Percentiles rank a stretch among this genome's conserved stretches.
Evolutionary conservation across 495 filamentous ascomycete species (phyloP).

Genomic region (Aspergillus leporis): DNA sequence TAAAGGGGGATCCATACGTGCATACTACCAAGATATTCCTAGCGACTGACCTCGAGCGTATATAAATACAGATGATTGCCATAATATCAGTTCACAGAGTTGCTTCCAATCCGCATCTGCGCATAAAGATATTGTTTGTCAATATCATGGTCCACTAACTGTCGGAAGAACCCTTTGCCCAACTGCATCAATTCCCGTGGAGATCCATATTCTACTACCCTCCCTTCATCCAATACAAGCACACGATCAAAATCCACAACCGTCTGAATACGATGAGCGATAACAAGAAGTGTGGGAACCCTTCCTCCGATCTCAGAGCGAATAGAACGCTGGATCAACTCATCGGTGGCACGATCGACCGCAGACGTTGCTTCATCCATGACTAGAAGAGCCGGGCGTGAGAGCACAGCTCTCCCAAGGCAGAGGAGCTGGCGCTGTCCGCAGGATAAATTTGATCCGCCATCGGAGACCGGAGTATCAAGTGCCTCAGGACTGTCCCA

Average conservation of each 20-base stretch:
- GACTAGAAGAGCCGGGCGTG: constrained; percentile 67
- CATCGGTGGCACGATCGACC: constrained; percentile 72
- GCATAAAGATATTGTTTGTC: neutral
- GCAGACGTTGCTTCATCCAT: constrained; percentile 75
- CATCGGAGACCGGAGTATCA: constrained; percentile 43
- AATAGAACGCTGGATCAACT: constrained; percentile 69
- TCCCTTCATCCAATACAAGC: constrained; percentile 66
- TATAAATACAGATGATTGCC: too few relatives aligned
- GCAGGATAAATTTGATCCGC: constrained; percentile 68
- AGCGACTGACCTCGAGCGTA: too few relatives aligned
- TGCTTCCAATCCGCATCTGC: neutral
- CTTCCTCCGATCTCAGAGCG: constrained; percentile 60
- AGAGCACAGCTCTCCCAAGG: constrained; percentile 58
- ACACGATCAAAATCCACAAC: constrained; percentile 75
- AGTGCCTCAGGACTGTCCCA: constrained; percentile 27
- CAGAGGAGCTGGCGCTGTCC: constrained; percentile 65
- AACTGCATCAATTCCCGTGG: constrained; percentile 60
- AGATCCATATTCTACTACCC: constrained; percentile 61
- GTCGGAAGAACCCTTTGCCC: constrained; percentile 51
- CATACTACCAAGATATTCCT: neutral
- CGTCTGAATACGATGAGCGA: constrained; percentile 72
- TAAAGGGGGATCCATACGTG: neutral
- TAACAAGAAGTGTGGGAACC: constrained; percentile 65
- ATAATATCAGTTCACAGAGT: neutral
- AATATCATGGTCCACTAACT: constrained; percentile 54